A percentile compares a stretch with the other conserved stretches of the same genome.
Conservation (phyloP, 345 rosid genomes). For the Pugionium dolabratum region DNA sequence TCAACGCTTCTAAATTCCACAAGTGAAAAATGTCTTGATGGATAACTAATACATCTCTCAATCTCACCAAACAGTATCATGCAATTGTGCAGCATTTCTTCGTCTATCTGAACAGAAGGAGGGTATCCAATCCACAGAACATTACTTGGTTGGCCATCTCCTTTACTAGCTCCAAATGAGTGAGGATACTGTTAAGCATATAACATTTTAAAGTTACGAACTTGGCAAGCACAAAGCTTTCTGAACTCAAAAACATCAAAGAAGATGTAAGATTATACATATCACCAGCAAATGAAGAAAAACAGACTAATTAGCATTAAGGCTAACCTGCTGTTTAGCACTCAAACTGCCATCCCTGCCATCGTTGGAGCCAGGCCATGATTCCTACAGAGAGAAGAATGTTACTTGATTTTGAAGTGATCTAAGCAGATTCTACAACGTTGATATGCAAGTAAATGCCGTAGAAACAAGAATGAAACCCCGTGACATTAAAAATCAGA, state of each 20-base stretch:
- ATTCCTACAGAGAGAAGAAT: conserved; percentile 56
- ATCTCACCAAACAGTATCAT: conserved; percentile 99
- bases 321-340: conserved; percentile 59
- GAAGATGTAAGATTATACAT: not conserved
- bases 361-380: conserved; percentile 53
- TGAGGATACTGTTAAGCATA: conserved; percentile 51
- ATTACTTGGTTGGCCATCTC: conserved; percentile 76
- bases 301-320: conserved; percentile 8
- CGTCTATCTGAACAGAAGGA: conserved; percentile 84
- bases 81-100: conserved; percentile 95
- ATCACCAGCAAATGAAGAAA: conserved; percentile 10
- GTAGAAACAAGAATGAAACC: conserved; percentile 16
- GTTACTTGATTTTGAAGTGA: conserved; percentile 6
- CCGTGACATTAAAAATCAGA: not conserved
- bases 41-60: conserved; percentile 79
- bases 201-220: conserved; percentile 10
- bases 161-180: conserved; percentile 49
- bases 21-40: conserved; percentile 77
- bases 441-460: conserved; percentile 11
- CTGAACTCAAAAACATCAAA: conserved; percentile 16
- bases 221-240: conserved; percentile 15
- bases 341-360: conserved; percentile 49
- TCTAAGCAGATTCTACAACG: not conserved
- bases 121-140: conserved; percentile 94
- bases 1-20: conserved; percentile 94